Evolutionary conservation across 2,329 filamentous ascomycete species (phyloP), one percentile per base, ranked within the genome.

Genomic region (Fusarium sp.): DNA sequence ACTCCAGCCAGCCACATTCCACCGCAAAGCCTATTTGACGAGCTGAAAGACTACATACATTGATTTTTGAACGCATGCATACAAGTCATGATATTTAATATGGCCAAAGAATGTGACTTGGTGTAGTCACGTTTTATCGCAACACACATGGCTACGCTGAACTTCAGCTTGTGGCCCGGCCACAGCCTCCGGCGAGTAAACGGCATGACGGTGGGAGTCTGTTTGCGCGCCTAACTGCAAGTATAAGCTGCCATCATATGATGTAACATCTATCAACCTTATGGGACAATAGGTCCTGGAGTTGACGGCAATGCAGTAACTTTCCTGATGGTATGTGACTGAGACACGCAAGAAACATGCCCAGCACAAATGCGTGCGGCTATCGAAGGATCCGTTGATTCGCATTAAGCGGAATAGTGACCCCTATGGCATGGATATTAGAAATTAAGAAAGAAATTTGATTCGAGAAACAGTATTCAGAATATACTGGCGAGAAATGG

Each of bases 71-170:
- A 10, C 44, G 25, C 4, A 46, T 29, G 3, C 44, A 46, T 20
- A 46, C 4, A 20, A 20, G 9, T 0, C 0, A 20, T 7, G 25
- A 45, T 27, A 0, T 1, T 20, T 14, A 14, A 0, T 20, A 2
- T 0, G 3, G 3, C 9, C 15, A 2, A 27, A 3, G 44, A 46
- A 29, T 20, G 44, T 27, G 44, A 46, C 12, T 7, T 10, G 12
- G 0, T 46, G 8, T 11, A 20, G 8, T 29, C 44, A 20, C 4
- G 3, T 46, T 29, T 46, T 4, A 20, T 29, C 12, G 25, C 0
- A 46, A 20, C 1, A 0, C 0, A 46, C 3, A 3, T 27, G 25
- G 44, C 1, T 20, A 0, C 12, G 17, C 10, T 46, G 25, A 2
- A 46, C 25, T 20, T 46, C 12, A 46, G 25, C 44, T 20, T 3